These are phyloP conservation scores for Monosporascus sp. DNA, from an alignment of 2,329 filamentous ascomycete genomes.

Conservation along the genomic window DNA sequence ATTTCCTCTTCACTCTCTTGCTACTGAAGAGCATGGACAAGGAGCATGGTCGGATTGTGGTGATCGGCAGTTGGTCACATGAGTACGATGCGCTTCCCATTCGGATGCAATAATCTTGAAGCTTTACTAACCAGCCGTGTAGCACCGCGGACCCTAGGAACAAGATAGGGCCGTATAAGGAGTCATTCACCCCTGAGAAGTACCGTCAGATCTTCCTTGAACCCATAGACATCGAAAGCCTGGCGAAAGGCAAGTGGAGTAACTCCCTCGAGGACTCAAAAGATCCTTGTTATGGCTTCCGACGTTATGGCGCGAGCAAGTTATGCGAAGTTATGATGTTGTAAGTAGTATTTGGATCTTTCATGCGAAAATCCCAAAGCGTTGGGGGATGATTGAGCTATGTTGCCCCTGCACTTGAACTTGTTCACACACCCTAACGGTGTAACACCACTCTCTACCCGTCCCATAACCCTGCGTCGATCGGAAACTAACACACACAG, in stretches of 20 bases:
- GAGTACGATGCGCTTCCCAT: conserved; percentile 17
- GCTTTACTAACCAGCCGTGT: neutral
- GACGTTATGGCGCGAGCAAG: conserved; percentile 22
- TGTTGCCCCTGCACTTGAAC: neutral
- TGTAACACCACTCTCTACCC: neutral
- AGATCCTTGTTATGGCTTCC: conserved; percentile 11
- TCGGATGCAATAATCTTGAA: neutral
- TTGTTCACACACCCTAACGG: neutral
- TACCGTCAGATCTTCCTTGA: conserved; percentile 11
- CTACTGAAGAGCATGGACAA: conserved; percentile 29
- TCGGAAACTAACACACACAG: conserved; percentile 6
- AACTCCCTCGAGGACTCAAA: conserved; percentile 7
- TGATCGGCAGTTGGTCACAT: conserved; percentile 26
- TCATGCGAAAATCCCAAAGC: no score
- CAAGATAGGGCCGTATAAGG: conserved; percentile 4
- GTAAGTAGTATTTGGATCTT: conserved; percentile 4
- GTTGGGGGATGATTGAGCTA: neutral
- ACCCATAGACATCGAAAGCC: conserved; percentile 8
- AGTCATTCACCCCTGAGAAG: conserved; percentile 5
- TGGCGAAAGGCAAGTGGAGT: conserved; percentile 15
- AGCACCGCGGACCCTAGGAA: conserved; percentile 11
- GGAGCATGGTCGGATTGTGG: conserved; percentile 24
- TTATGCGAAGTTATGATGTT: conserved; percentile 21
- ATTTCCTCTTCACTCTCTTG: conserved; percentile 28
- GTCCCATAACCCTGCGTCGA: neutral